Conservation (phyloP, 768 basidiomycete species). For the Bullera alba region DNA sequence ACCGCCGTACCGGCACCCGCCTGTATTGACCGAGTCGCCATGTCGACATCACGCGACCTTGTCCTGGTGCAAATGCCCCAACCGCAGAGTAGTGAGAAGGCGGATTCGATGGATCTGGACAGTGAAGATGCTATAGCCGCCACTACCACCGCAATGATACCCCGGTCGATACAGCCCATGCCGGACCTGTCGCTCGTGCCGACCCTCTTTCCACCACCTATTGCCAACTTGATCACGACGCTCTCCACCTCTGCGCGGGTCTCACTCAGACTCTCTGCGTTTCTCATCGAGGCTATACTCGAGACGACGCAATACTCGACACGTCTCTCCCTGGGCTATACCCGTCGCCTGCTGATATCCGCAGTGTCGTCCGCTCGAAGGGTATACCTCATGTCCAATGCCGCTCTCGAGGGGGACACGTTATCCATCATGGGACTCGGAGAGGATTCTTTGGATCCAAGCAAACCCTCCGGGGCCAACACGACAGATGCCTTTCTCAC, state of each 20-base stretch:
- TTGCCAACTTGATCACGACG: constrained; percentile 44
- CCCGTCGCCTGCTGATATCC: constrained; percentile 41
- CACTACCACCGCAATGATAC: too few relatives aligned
- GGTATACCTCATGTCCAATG: constrained; percentile 38
- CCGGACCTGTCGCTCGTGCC: too few relatives aligned
- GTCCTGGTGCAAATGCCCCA: too few relatives aligned
- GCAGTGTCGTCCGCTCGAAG: constrained; percentile 45
- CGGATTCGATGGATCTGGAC: too few relatives aligned
- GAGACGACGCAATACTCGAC: constrained; percentile 38
- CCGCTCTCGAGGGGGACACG: constrained; percentile 20
- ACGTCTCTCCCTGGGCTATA: constrained; percentile 36
- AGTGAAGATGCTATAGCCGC: too few relatives aligned
- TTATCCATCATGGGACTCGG: constrained; percentile 11
- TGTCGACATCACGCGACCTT: too few relatives aligned
- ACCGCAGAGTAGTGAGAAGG: too few relatives aligned
- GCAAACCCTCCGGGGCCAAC: not conserved
- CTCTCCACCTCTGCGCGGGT: constrained; percentile 40
- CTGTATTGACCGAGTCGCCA: too few relatives aligned
- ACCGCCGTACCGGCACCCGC: too few relatives aligned
- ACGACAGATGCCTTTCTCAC: constrained; percentile 37
- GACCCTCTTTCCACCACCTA: constrained; percentile 41
- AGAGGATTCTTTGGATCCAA: not conserved
- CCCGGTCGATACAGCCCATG: too few relatives aligned
- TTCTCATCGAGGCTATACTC: constrained; percentile 46
- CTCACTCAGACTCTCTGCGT: constrained; percentile 32